phyloP scores from a whole-genome alignment of 176 grass and related monocot species.

The Zizania latifolia region DNA sequence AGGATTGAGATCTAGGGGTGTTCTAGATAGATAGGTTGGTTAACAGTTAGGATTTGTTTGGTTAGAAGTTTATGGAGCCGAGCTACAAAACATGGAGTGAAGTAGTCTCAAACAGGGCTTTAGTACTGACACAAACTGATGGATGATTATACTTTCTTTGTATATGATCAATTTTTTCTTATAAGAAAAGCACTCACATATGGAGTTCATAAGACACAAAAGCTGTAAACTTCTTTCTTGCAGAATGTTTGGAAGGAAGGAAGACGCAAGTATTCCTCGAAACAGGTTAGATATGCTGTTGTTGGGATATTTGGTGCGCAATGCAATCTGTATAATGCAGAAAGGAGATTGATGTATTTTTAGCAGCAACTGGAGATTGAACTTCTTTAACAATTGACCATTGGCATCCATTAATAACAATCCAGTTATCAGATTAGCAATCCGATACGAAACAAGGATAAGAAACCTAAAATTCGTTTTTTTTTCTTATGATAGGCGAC shows the following conservation, averaged over 20 bases:
- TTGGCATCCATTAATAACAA: neutral
- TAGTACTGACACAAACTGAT: neutral
- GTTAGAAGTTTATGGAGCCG: too few relatives aligned
- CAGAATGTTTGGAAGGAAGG: neutral
- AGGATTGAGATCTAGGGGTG: conserved; percentile 28
- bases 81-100: too few relatives aligned
- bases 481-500: neutral
- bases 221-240: neutral
- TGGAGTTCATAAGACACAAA: too few relatives aligned
- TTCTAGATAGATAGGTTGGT: neutral
- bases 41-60: too few relatives aligned
- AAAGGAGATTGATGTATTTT: neutral
- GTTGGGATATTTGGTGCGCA: neutral
- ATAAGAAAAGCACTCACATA: too few relatives aligned
- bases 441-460: neutral
- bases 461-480: neutral
- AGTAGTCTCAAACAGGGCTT: too few relatives aligned
- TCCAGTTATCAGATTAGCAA: neutral
- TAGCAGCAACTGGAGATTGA: neutral
- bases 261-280: neutral
- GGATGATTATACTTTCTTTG: too few relatives aligned
- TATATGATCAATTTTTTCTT: too few relatives aligned
- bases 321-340: neutral
- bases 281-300: neutral
- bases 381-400: neutral